Conservation (phyloP, 108 stramenopile genomes). For the Schizochytrium sp. region DNA sequence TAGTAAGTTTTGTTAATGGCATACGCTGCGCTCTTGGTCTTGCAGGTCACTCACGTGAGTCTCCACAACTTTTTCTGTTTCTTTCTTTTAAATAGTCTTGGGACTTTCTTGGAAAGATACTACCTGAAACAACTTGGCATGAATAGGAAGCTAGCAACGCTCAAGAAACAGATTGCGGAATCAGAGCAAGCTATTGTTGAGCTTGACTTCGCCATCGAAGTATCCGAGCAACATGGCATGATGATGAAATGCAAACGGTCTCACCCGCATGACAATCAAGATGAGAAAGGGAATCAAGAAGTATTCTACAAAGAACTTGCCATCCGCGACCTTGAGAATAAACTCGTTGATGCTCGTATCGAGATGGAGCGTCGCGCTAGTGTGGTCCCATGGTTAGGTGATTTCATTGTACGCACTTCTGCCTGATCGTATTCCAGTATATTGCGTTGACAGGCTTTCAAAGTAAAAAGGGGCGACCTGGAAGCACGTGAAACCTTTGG, state of each 20-base stretch:
- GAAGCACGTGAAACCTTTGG: no score
- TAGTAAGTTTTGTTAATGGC: not conserved
- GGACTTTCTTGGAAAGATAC: not conserved
- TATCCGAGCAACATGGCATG: not conserved
- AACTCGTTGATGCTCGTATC: not conserved
- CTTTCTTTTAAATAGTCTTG: not conserved
- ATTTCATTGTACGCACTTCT: not conserved
- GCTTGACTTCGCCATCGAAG: not conserved
- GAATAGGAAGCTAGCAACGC: not conserved
- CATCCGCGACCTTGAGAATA: not conserved
- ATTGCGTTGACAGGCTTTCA: no score
- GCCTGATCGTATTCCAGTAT: not conserved
- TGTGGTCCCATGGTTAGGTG: not conserved
- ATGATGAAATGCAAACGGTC: not conserved
- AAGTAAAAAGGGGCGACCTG: no score
- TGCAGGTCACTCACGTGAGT: no score
- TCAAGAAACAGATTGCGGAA: not conserved
- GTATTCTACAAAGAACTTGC: not conserved
- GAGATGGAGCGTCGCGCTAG: slow-evolving; percentile 20
- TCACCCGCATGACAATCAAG: not conserved
- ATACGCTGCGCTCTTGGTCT: not conserved
- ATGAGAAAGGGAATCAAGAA: not conserved
- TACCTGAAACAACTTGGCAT: not conserved
- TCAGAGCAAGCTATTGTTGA: slow-evolving; percentile 11
- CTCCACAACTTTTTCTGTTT: no score